These are phyloP conservation scores for Saccharum officinarum DNA, from an alignment of 176 grass and related monocot genomes.

Conservation along the genomic window DNA sequence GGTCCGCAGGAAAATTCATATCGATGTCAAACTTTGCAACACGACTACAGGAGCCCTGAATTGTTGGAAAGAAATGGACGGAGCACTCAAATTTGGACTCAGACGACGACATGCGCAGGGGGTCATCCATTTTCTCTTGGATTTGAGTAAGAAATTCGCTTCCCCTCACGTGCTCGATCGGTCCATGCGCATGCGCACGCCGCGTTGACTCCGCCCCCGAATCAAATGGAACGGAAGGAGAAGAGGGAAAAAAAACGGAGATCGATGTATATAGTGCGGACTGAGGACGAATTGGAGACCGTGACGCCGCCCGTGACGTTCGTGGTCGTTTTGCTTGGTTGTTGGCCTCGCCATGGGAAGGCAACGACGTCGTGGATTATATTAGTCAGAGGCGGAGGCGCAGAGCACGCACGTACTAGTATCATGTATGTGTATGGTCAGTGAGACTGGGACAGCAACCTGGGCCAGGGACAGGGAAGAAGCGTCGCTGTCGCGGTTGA, in stretches of 20 bases:
- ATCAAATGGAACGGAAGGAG: background rate
- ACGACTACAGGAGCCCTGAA: background rate
- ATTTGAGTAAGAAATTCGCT: background rate
- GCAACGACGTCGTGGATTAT: background rate
- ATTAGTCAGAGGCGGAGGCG: background rate
- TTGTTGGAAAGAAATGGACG: background rate
- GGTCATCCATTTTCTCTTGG: background rate
- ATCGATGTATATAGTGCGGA: background rate
- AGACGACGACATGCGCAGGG: background rate
- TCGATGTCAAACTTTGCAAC: background rate
- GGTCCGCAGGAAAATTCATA: background rate
- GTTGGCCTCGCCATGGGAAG: background rate
- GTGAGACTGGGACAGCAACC: background rate
- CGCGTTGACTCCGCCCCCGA: background rate
- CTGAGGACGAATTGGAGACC: background rate
- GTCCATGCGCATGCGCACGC: background rate
- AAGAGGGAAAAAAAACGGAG: background rate
- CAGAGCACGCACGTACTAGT: background rate
- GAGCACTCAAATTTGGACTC: background rate
- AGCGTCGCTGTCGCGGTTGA: constrained; percentile 31
- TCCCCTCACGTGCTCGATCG: background rate
- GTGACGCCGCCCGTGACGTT: background rate
- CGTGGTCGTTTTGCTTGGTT: background rate
- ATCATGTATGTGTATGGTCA: background rate
- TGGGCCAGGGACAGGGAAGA: background rate